Conservation (phyloP, 78 protist species). For the Dictyostelium brefeldianum region DNA sequence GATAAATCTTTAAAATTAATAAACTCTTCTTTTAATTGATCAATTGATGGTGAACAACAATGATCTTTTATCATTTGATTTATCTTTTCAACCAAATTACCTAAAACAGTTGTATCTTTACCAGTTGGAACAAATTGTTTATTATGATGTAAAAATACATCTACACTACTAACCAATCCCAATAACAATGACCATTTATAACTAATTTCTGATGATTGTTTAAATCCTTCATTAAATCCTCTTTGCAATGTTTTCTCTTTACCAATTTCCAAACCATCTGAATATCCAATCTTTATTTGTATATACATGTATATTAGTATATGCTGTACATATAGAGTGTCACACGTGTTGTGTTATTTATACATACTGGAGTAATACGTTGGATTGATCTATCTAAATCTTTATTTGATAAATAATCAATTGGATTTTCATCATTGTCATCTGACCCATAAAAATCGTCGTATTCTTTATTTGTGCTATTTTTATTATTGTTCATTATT, state of each 20-base stretch:
- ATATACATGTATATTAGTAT: neutral
- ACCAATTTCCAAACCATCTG: slow-evolving; percentile 74
- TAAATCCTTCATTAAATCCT: slow-evolving; percentile 74
- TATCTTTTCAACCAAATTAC: slow-evolving; percentile 15
- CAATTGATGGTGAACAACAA: slow-evolving; percentile 53
- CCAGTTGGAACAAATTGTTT: neutral
- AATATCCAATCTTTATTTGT: slow-evolving; percentile 48
- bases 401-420: slow-evolving; percentile 24
- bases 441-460: slow-evolving; percentile 71
- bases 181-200: slow-evolving; percentile 64
- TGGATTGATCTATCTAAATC: slow-evolving; percentile 48
- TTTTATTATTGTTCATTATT: neutral
- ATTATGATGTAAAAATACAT: slow-evolving; percentile 74
- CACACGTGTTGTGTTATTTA: neutral
- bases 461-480: neutral
- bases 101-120: neutral
- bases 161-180: slow-evolving; percentile 50
- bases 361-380: slow-evolving; percentile 48
- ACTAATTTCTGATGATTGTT: slow-evolving; percentile 2
- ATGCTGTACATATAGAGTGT: neutral
- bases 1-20: neutral
- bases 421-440: neutral
- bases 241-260: slow-evolving; percentile 60
- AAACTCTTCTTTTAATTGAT: slow-evolving; percentile 28
- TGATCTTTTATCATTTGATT: slow-evolving; percentile 16